Percentiles rank a stretch among this genome's conserved stretches.
phyloP scores from a whole-genome alignment of 2,329 filamentous ascomycete species.

The Fusarium mundagurra region DNA sequence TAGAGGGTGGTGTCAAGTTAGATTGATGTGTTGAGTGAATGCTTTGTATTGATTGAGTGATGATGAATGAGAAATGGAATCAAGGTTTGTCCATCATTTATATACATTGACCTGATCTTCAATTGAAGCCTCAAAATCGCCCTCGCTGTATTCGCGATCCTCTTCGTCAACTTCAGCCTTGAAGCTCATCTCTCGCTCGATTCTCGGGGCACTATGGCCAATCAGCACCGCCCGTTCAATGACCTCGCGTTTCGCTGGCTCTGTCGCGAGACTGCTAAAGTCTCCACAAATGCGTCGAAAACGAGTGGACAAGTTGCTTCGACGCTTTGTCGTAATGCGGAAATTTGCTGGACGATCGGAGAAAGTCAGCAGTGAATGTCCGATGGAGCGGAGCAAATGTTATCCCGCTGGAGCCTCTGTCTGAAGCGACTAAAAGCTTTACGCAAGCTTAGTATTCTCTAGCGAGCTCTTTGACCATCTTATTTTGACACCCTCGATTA shows the following conservation, averaged over 20 bases:
- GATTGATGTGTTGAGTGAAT: background rate
- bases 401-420: background rate
- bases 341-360: background rate
- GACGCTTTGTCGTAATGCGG: background rate
- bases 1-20: background rate
- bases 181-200: background rate
- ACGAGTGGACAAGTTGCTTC: constrained; percentile 4
- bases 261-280: background rate
- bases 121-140: background rate
- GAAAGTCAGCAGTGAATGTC: background rate
- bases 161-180: background rate
- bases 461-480: accelerated
- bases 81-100: background rate
- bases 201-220: background rate
- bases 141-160: background rate
- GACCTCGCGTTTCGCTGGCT: constrained; percentile 17
- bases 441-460: background rate
- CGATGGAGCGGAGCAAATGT: background rate
- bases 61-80: background rate
- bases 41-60: background rate
- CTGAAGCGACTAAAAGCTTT: background rate
- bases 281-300: background rate
- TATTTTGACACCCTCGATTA: background rate
- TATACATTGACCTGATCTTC: background rate
- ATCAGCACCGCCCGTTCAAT: background rate